Evolutionary conservation across 108 stramenopile species (phyloP).

Genomic region (Cylindrotheca fusiformis): DNA sequence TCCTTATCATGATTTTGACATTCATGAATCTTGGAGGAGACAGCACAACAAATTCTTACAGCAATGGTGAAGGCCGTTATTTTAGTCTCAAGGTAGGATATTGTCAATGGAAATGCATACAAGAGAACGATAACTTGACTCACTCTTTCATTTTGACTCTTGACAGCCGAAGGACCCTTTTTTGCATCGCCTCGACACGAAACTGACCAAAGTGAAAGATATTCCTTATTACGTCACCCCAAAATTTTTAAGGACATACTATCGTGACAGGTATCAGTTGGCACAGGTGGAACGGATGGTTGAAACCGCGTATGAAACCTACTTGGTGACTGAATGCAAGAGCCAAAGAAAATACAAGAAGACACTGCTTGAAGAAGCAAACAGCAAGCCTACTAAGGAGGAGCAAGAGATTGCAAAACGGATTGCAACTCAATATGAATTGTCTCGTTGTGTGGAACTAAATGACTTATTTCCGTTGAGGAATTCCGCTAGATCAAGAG

Average conservation of each 20-base stretch:
- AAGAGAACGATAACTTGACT: not conserved
- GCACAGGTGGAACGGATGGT: constrained; percentile 90
- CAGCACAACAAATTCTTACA: constrained; percentile 2
- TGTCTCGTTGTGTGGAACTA: constrained; percentile 72
- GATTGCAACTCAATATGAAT: constrained; percentile 58
- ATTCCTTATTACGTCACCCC: constrained; percentile 88
- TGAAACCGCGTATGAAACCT: constrained; percentile 72
- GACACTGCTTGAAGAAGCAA: constrained; percentile 39
- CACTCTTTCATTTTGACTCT: constrained; percentile 6
- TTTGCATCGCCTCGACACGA: constrained; percentile 66
- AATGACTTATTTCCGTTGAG: constrained; percentile 71
- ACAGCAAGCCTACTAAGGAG: constrained; percentile 36
- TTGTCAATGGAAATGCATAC: constrained; percentile 7
- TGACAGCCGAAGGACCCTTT: constrained; percentile 58
- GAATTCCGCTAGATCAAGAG: constrained; percentile 10
- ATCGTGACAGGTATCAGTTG: constrained; percentile 84
- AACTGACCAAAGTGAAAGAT: constrained; percentile 69
- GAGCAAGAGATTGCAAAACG: constrained; percentile 43
- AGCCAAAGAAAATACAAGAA: constrained; percentile 67
- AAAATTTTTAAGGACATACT: constrained; percentile 74
- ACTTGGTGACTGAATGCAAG: constrained; percentile 78
- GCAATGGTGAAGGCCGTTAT: constrained; percentile 61
- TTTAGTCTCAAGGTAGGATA: constrained; percentile 83
- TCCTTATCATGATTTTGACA: constrained; percentile 63
- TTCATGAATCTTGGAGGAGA: constrained; percentile 55